Evolutionary conservation across 148 eudicot genomes (phyloP).

Genomic region (Rhododendron mucronatum): DNA sequence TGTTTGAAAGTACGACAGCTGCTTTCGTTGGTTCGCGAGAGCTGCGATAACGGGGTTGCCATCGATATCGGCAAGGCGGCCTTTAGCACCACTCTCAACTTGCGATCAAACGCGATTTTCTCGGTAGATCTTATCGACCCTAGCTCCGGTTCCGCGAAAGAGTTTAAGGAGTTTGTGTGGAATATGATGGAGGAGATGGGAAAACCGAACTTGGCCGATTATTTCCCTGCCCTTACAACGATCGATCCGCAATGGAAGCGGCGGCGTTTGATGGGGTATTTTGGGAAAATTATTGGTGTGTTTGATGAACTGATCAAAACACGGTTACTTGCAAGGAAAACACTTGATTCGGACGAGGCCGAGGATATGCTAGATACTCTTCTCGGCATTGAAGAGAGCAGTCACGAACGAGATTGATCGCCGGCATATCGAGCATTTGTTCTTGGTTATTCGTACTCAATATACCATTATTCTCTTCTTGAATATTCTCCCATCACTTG

Average conservation of each 20-base stretch:
- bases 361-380: not conserved
- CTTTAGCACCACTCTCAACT: not conserved
- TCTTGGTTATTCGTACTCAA: not conserved
- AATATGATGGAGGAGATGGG: not conserved
- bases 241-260: not conserved
- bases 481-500: not conserved
- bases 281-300: not conserved
- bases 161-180: not conserved
- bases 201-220: not conserved
- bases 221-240: not conserved
- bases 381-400: not conserved
- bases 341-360: not conserved
- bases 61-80: not conserved
- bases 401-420: not conserved
- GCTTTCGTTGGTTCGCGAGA: not conserved
- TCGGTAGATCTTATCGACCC: not conserved
- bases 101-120: not conserved
- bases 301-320: not conserved
- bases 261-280: not conserved
- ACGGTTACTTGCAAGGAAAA: not conserved
- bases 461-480: not conserved
- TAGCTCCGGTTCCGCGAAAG: not conserved
- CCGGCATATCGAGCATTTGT: not conserved
- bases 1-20: not conserved
- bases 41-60: not conserved